phyloP scores from a whole-genome alignment of 345 rosid species.

The Gossypium raimondii region DNA sequence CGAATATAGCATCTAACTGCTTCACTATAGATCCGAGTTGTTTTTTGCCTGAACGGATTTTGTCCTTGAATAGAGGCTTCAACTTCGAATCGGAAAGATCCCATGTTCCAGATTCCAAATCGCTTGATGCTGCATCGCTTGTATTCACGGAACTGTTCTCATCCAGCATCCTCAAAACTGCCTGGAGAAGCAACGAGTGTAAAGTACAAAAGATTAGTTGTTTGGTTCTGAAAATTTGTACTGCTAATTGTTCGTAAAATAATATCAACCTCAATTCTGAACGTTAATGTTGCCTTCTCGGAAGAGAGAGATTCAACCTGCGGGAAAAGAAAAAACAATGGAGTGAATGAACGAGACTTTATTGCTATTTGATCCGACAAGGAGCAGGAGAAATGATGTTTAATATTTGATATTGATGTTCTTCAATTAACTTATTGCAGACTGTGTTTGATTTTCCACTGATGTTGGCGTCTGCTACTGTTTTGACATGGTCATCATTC shows the following conservation, averaged over 20 bases:
- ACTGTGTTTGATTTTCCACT: background rate
- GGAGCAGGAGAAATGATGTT: background rate
- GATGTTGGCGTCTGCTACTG: background rate
- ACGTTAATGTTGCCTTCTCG: conserved; percentile 73
- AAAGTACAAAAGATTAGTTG: background rate
- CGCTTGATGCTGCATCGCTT: conserved; percentile 37
- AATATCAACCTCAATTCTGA: conserved; percentile 77
- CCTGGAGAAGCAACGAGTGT: conserved; percentile 34
- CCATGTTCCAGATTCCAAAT: conserved; percentile 70
- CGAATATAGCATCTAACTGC: conserved; percentile 70
- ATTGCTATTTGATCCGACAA: background rate
- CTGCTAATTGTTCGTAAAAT: background rate
- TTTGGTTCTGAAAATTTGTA: background rate
- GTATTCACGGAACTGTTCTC: conserved; percentile 45
- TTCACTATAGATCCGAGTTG: conserved; percentile 62
- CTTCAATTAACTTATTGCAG: background rate
- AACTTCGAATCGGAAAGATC: conserved; percentile 44
- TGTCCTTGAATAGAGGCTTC: conserved; percentile 54
- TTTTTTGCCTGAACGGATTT: conserved; percentile 58
- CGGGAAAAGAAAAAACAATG: background rate
- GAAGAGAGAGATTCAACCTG: conserved; percentile 94
- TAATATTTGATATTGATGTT: background rate
- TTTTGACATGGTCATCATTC: background rate
- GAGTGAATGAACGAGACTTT: background rate
- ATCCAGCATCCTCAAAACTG: conserved; percentile 69